Conservation (phyloP, 2,329 filamentous ascomycete species). For the Fusarium chuoi region DNA sequence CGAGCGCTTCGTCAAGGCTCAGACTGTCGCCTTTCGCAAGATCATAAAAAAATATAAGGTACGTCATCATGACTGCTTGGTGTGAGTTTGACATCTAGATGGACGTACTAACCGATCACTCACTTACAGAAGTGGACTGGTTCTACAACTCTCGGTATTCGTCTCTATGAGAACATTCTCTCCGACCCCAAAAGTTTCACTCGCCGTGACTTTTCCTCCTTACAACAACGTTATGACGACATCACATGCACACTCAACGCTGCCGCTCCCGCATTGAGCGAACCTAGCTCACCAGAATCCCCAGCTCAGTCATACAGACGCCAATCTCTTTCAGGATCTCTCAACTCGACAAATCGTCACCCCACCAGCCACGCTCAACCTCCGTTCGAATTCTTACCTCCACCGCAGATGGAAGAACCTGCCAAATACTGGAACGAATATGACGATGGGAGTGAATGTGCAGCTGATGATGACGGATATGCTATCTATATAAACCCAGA, state of each 20-base stretch:
- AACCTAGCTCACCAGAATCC: conserved; percentile 53
- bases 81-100: neutral
- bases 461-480: conserved; percentile 68
- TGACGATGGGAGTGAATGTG: conserved; percentile 79
- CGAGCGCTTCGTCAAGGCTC: conserved; percentile 77
- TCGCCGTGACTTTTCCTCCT: conserved; percentile 68
- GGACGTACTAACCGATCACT: conserved; percentile 1
- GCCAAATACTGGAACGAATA: conserved; percentile 86
- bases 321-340: conserved; percentile 19
- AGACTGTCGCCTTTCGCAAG: conserved; percentile 81
- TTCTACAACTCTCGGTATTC: conserved; percentile 70
- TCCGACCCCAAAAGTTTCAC: conserved; percentile 77
- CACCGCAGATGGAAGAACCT: conserved; percentile 43
- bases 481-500: conserved; percentile 80
- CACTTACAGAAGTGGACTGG: conserved; percentile 78
- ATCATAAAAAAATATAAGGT: conserved; percentile 84
- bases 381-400: conserved; percentile 48
- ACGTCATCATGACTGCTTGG: neutral
- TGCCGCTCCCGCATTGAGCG: conserved; percentile 54
- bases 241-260: conserved; percentile 59
- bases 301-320: conserved; percentile 26
- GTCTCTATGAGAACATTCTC: conserved; percentile 75
- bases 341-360: neutral
- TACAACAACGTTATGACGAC: conserved; percentile 62
- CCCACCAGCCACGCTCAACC: conserved; percentile 42